These are phyloP conservation scores for Plantago elongata DNA, from an alignment of 257 asterid genomes.

Conservation along the genomic window DNA sequence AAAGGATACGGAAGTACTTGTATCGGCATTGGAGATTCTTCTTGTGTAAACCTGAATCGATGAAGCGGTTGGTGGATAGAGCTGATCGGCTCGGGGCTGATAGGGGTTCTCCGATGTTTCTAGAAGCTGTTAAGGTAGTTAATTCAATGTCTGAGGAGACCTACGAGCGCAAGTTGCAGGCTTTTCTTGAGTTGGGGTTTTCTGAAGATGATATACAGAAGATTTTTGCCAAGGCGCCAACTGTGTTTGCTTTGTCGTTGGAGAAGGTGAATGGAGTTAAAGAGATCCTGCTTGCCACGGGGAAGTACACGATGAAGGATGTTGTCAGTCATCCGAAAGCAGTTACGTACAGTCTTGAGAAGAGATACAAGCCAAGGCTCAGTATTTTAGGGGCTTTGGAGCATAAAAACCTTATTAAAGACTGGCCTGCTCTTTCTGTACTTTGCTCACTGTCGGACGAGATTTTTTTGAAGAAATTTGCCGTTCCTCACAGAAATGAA, in stretches of 20 bases:
- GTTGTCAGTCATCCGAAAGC: not conserved
- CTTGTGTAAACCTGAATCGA: conserved; percentile 10
- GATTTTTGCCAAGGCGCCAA: not conserved
- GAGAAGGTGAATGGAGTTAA: conserved; percentile 5
- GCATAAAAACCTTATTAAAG: not conserved
- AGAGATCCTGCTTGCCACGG: conserved; percentile 1
- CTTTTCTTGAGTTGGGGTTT: conserved; percentile 4
- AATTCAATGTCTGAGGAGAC: not conserved
- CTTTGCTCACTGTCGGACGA: not conserved
- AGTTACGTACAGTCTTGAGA: not conserved
- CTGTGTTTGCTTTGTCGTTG: not conserved
- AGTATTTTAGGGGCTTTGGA: conserved; percentile 1
- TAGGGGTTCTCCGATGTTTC: conserved; percentile 2
- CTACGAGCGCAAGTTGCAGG: conserved; percentile 9
- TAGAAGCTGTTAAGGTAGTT: conserved; percentile 4
- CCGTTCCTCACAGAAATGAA: not conserved
- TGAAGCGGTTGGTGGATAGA: not conserved
- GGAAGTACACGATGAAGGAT: not conserved
- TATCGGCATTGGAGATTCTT: conserved; percentile 1
- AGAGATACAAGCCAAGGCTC: conserved; percentile 5
- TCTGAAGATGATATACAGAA: not conserved
- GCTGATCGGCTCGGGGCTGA: not conserved
- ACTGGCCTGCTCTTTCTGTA: conserved; percentile 2
- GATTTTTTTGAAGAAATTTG: not conserved
- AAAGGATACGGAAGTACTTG: not conserved